Percentiles rank a stretch among this genome's conserved stretches.
These are phyloP conservation scores for Fraxinus paxiana DNA, from an alignment of 305 asterid species.

Conservation along the genomic window DNA sequence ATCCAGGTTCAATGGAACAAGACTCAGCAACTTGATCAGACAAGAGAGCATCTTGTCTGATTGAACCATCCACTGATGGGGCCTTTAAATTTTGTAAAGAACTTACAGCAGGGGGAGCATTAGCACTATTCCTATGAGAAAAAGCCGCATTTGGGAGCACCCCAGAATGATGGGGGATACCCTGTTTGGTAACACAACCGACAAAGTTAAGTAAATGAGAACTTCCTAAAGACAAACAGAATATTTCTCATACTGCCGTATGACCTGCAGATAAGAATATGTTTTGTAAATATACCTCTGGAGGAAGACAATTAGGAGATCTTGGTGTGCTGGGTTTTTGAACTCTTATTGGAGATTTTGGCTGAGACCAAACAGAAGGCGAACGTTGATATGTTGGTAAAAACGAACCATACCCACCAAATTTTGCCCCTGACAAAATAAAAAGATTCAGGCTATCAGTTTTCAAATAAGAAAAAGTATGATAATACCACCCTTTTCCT, in stretches of 20 bases:
- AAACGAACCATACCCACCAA: slow-evolving; percentile 90
- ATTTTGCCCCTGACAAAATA: slow-evolving; percentile 63
- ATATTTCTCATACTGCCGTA: slow-evolving; percentile 13
- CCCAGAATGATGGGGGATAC: slow-evolving; percentile 36
- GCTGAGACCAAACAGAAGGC: slow-evolving; percentile 54
- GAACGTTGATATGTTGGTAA: slow-evolving; percentile 71
- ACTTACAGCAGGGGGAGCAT: slow-evolving; percentile 32
- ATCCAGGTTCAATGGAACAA: slow-evolving; percentile 37
- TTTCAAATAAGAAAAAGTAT: slow-evolving; percentile 22
- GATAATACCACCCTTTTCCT: slow-evolving; percentile 14
- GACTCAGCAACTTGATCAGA: slow-evolving; percentile 43
- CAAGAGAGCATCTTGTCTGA: slow-evolving; percentile 33
- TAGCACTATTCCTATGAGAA: slow-evolving; percentile 38
- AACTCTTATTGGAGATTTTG: slow-evolving; percentile 54
- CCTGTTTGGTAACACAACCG: slow-evolving; percentile 35
- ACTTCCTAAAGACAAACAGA: slow-evolving; percentile 19
- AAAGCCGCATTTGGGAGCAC: slow-evolving; percentile 33
- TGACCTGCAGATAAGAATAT: slow-evolving; percentile 21
- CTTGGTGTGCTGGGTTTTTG: slow-evolving; percentile 41
- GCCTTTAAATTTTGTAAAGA: slow-evolving; percentile 35
- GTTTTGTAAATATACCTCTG: slow-evolving; percentile 49
- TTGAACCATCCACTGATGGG: slow-evolving; percentile 35
- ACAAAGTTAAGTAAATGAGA: slow-evolving; percentile 31
- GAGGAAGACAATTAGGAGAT: slow-evolving; percentile 38
- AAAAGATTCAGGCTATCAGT: slow-evolving; percentile 25